Conservation (phyloP, 169 alveolate genomes). For the Babesia ovata region DNA sequence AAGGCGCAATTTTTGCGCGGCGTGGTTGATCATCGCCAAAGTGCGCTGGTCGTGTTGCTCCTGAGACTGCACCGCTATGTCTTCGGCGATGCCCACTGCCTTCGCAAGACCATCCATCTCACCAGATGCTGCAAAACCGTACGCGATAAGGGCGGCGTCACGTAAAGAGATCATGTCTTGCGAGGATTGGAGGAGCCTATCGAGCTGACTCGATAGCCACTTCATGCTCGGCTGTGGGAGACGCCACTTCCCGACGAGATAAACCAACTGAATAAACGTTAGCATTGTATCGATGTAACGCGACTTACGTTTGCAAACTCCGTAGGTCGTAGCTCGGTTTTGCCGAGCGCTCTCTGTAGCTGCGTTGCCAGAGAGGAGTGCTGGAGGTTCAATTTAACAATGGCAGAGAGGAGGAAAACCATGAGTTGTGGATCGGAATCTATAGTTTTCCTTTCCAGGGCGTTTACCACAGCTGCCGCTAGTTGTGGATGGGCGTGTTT, state of each 20-base stretch:
- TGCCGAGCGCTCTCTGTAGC: not conserved
- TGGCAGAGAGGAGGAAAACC: conserved; percentile 45
- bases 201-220: conserved; percentile 3
- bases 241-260: conserved; percentile 51
- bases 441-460: conserved; percentile 5
- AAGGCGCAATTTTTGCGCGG: not conserved
- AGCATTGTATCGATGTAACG: not conserved
- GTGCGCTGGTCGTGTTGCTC: conserved; percentile 16
- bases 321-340: not conserved
- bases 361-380: conserved; percentile 13
- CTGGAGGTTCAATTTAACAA: conserved; percentile 21
- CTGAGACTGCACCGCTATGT: not conserved
- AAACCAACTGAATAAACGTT: conserved; percentile 28
- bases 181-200: not conserved
- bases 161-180: conserved; percentile 4
- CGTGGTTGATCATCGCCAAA: conserved; percentile 4
- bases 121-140: conserved; percentile 25
- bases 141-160: conserved; percentile 46
- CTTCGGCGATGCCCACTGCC: not conserved
- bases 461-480: not conserved
- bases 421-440: conserved; percentile 33
- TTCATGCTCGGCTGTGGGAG: not conserved
- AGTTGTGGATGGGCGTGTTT: conserved; percentile 21
- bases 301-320: conserved; percentile 58
- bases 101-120: not conserved